Evolutionary conservation across 345 rosid species (phyloP), one percentile per base, ranked within the genome.

Genomic region (Tarenaya hassleriana): DNA sequence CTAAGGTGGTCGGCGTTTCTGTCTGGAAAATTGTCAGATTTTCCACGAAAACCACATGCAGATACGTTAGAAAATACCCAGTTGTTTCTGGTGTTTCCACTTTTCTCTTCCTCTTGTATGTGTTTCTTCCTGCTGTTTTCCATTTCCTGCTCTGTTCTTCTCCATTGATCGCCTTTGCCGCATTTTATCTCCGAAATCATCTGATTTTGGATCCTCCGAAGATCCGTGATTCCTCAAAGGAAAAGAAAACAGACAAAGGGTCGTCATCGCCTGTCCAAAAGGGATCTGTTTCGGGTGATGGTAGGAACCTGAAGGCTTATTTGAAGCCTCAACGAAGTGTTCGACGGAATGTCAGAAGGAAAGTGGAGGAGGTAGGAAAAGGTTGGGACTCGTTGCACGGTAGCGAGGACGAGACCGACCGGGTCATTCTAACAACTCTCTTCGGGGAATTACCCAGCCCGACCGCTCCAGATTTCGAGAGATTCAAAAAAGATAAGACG

Each of bases 71-170:
- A 20, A 73, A 54, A 53, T 63, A 75, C 44, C 97, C 98, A 27
- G 8, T 70, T 59, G 53, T 56, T 56, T 83, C 83, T 15, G 52
- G 62, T 3, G 60, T 66, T 19, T 56, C 68, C 4, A 15, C 60
- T 8, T 51, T 72, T 39, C 34, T 67, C 20, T 63, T 81, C 61
- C 14, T 69, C 18, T 56, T 92, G 37, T 83, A 75, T 29, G 33
- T 61, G 40, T 75, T 75, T 39, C 71, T 73, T 51, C 91, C 95
- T 19, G 63, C 68, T 31, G 47, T 77, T 54, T 83, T 92, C 76
- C 62, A 35, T 61, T 16, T 74, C 54, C 21, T 85, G 71, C 18
- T 83, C 44, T 85, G 44, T 44, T 49, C 77, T 61, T 62, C 71
- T 40, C 88, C 88, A 0, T 18, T 81, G 34, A n/a, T 82, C 10